Evolutionary conservation across 129 eudicot genomes (phyloP), one percentile per base, ranked within the genome.

Genomic region (Saposhnikovia divaricata): DNA sequence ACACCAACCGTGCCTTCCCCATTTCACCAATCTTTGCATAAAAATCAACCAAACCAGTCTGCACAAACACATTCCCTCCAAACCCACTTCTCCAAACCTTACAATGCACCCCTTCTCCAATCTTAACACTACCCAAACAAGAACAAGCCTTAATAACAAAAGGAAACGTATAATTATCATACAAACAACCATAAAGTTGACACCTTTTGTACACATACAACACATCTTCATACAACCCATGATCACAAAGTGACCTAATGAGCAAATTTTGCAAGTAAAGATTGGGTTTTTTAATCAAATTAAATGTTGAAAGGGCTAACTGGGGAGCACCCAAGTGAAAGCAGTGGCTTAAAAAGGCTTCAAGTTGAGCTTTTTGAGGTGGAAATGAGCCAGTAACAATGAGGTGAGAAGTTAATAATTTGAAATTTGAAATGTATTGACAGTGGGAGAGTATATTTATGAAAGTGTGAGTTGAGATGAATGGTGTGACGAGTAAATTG

Each of bases 91-190:
- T 85, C 76, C 86, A 74, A 48, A 85, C 85, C 80, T 75, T 83
- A 77, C 84, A 55, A 84, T 87, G 93, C 9, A 82, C 39, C 82
- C 47, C 79, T 76, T 72, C 78, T 47, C 91, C 91, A 25, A 63
- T 66, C 18, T 16, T n/a, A 39, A 83, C 65, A 78, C 72, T 86
- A 77, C 59, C 11, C 68, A 89, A 27, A 77, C 82, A 85, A 6
- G 87, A 76, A 76, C 89, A 87, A 21, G 91, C 89, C 84, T 89
- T 89, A 74, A 89, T 80, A 38, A 87, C 93, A 48, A 83, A 84
- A 19, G 93, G 93, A 80, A 81, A 89, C n/a, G 93, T 85, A 68
- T 81, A 87, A 75, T 80, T 80, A 85, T 88, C 89, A 6, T 86
- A 83, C 12, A 75, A 38, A 59, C 84, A 66, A 37, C 84, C 87